Conservation (phyloP, 116 monocot species). For the Dioscorea cayenensis region DNA sequence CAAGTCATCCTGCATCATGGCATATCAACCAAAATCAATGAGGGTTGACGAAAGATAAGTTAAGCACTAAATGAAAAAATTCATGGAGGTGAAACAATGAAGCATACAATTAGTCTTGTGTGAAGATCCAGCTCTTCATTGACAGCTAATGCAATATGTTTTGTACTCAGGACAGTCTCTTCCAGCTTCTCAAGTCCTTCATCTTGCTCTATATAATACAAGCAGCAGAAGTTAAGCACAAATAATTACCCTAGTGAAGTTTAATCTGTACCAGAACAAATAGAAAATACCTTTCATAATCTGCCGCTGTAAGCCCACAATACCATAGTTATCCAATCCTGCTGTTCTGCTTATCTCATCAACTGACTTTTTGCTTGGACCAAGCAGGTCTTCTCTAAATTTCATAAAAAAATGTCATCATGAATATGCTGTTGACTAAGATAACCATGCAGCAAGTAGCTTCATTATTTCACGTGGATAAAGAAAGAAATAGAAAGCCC, state of each 20-base stretch:
- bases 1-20: slow-evolving; percentile 47
- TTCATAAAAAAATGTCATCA: slow-evolving; percentile 6
- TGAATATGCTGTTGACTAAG: not conserved
- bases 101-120: slow-evolving; percentile 54
- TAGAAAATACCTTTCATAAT: slow-evolving; percentile 59
- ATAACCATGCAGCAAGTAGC: not conserved
- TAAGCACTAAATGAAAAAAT: not conserved
- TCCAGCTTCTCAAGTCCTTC: slow-evolving; percentile 63
- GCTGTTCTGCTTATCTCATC: slow-evolving; percentile 33
- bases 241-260: not conserved
- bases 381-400: slow-evolving; percentile 74
- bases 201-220: slow-evolving; percentile 55
- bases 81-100: not conserved
- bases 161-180: slow-evolving; percentile 70
- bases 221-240: not conserved
- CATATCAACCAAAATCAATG: not conserved
- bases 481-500: not conserved
- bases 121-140: slow-evolving; percentile 74
- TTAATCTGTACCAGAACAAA: not conserved
- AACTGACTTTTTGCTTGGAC: slow-evolving; percentile 24
- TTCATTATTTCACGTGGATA: not conserved
- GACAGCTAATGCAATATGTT: slow-evolving; percentile 74
- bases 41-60: not conserved
- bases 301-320: slow-evolving; percentile 43
- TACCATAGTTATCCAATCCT: slow-evolving; percentile 44